Percentiles rank a stretch among this genome's conserved stretches.
These are phyloP conservation scores for Suillus subaureus DNA, from an alignment of 768 basidiomycete genomes.

Conservation along the genomic window DNA sequence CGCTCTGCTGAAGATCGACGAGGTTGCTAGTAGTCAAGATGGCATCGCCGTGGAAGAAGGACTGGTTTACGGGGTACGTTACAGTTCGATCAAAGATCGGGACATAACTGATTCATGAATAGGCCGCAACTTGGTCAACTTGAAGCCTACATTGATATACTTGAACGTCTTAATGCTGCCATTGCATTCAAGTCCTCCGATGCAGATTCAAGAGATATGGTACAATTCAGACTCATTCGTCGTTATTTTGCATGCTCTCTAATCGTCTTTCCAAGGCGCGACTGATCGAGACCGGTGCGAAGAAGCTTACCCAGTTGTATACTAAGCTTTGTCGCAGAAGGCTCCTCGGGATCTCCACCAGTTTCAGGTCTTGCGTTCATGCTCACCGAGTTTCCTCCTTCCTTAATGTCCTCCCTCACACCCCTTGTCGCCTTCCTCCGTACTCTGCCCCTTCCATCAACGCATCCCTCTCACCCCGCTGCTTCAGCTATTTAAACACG, in stretches of 20 bases:
- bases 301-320: slow-evolving; percentile 79
- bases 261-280: slow-evolving; percentile 47
- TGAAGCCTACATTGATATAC: slow-evolving; percentile 63
- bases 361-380: slow-evolving; percentile 59
- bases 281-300: slow-evolving; percentile 79
- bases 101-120: neutral
- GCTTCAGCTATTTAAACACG: slow-evolving; percentile 63
- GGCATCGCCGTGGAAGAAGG: slow-evolving; percentile 79
- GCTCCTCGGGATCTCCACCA: slow-evolving; percentile 74
- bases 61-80: slow-evolving; percentile 69
- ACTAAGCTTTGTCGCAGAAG: slow-evolving; percentile 90
- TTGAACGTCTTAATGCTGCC: slow-evolving; percentile 76
- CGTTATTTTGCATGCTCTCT: neutral
- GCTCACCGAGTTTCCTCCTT: slow-evolving; percentile 55
- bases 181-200: slow-evolving; percentile 76
- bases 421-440: slow-evolving; percentile 73
- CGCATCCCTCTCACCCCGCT: slow-evolving; percentile 84
- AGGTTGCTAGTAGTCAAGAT: slow-evolving; percentile 73
- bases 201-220: slow-evolving; percentile 56
- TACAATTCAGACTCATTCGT: slow-evolving; percentile 22
- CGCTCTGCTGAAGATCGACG: slow-evolving; percentile 76
- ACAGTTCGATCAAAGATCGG: slow-evolving; percentile 8
- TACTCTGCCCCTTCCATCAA: slow-evolving; percentile 71
- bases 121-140: slow-evolving; percentile 77
- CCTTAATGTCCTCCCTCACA: slow-evolving; percentile 52